Evolutionary conservation across 164 flowering plant species (phyloP).

Genomic region (Chimonanthus salicifolius): DNA sequence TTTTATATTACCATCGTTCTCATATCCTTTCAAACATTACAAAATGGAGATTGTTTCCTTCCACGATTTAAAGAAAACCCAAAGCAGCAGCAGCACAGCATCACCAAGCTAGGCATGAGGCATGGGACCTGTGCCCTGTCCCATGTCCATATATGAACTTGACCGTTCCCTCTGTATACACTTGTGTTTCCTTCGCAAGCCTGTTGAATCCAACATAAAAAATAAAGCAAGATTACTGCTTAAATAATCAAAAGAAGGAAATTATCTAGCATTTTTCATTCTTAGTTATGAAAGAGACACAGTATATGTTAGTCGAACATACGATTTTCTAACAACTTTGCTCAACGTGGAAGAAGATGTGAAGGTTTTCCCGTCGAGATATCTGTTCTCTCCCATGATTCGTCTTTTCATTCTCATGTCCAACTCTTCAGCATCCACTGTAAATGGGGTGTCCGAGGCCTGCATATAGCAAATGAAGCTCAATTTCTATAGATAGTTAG

Average conservation of each 20-base stretch:
- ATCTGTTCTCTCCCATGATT: conserved; percentile 71
- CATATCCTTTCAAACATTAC: not conserved
- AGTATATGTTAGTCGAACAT: conserved; percentile 13
- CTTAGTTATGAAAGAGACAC: not conserved
- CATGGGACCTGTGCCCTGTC: conserved; percentile 28
- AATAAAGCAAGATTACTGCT: not conserved
- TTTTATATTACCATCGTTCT: not conserved
- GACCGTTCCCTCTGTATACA: conserved; percentile 79
- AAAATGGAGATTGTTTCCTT: not conserved
- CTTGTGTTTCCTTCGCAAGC: conserved; percentile 73
- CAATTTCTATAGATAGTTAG: not conserved
- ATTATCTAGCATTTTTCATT: not conserved
- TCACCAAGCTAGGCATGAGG: not conserved
- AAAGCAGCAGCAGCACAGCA: not conserved
- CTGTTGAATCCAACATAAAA: conserved; percentile 24
- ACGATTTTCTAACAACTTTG: conserved; percentile 82
- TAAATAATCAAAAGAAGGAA: not conserved
- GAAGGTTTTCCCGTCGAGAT: conserved; percentile 72
- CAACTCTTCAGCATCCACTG: conserved; percentile 52
- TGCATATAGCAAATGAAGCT: conserved; percentile 13
- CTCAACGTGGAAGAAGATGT: conserved; percentile 65
- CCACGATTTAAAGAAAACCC: not conserved
- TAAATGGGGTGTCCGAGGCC: conserved; percentile 83
- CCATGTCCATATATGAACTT: conserved; percentile 90
- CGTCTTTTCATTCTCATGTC: conserved; percentile 64